A percentile compares a stretch with the other conserved stretches of the same genome.
phyloP scores from a whole-genome alignment of 2,329 filamentous ascomycete genomes.

The Colletotrichum paranaense region DNA sequence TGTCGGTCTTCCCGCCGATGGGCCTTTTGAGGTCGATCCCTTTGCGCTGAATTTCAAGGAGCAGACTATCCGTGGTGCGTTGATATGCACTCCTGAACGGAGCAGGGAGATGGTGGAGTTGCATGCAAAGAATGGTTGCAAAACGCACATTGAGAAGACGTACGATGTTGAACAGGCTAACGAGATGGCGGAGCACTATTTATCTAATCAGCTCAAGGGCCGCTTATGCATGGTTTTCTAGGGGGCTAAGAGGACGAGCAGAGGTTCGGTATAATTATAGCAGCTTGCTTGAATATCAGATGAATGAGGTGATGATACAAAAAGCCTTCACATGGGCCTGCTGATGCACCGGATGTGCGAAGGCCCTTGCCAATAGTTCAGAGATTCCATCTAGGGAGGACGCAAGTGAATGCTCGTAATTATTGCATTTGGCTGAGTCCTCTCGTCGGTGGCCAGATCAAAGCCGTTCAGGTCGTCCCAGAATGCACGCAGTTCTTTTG shows the following conservation, averaged over 20 bases:
- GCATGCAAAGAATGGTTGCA: conserved; percentile 35
- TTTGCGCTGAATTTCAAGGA: conserved; percentile 39
- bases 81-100: conserved; percentile 37
- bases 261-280: too few species aligned
- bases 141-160: conserved; percentile 35
- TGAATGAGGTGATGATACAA: not conserved
- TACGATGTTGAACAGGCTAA: conserved; percentile 34
- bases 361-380: too few species aligned
- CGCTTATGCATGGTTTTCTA: conserved; percentile 37
- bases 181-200: conserved; percentile 35
- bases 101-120: conserved; percentile 36
- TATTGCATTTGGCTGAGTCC: too few species aligned
- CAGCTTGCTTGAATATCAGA: not conserved
- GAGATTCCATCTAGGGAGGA: too few species aligned
- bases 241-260: too few species aligned
- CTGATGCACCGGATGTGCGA: not conserved
- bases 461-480: too few species aligned
- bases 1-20: conserved; percentile 34
- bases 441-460: too few species aligned
- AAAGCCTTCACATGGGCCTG: not conserved
- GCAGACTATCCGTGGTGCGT: conserved; percentile 34
- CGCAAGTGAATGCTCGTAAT: too few species aligned
- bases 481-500: too few species aligned
- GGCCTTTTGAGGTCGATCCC: conserved; percentile 35
- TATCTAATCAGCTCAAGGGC: conserved; percentile 34